Base-by-base conservation (phyloP, 2,329 filamentous ascomycete species). In the Fusarium dimerum region DNA sequence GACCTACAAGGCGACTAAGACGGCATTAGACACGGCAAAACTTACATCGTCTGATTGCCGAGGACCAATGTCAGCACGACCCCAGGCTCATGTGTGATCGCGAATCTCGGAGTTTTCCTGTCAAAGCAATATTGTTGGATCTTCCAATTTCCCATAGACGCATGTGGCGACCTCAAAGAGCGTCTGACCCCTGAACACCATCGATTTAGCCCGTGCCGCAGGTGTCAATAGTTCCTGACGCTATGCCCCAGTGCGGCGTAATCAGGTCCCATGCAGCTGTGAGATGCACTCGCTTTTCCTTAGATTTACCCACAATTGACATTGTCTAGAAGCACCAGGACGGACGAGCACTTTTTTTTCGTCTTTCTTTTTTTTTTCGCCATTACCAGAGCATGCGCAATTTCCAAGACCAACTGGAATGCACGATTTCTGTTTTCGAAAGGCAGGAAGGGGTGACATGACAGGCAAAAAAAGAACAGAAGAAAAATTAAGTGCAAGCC, bases 221-320 rank as follows among this genome's bases (percentile, higher is more conserved):
- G 41, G 52, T 52, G 56, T 56, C 60, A 55, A 63, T 63, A 63
- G 60, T 63, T 26, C 54, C 56, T 57, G 48, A 40, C 55, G 51
- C 62, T 65, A 64, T 32, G 29, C 18, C 38, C 32, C 45, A 39
- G 44, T 42, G 45, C 48, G 38, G 30, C 40, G 36, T 48, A 47
- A 48, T 48, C 38, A n/a, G 32, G 32, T 15, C 32, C 32, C 32
- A 36, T 36, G 32, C 13, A 15, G 32, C 32, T 15, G 13, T 36
- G 9, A 15, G 10, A 36, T 36, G 32, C 32, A 36, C 32, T 3
- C 32, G 32, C 32, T 36, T 36, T 36, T 36, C 32, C 13, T 36
- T 36, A 15, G 10, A 11, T 11, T 12, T 16, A 40, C 39, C 39
- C 39, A 40, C 39, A 16, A 40, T 16, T 9, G 11, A 12, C n/a